A percentile compares a stretch with the other conserved stretches of the same genome.
Conservation (phyloP, 2,329 filamentous ascomycete genomes). For the Cryphonectria japonica region DNA sequence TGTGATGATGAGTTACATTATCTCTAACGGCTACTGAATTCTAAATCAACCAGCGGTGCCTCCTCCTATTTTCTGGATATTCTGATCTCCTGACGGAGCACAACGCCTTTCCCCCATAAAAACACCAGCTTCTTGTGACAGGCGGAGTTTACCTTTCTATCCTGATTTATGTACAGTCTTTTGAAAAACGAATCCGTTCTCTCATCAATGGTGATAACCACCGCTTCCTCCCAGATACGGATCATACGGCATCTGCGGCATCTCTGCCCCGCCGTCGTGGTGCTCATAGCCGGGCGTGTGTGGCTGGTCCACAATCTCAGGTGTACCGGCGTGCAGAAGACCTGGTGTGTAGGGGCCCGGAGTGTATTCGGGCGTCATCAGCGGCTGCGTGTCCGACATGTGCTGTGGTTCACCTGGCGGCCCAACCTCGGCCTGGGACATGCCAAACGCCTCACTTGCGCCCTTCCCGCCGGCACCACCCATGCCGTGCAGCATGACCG, state of each 20-base stretch:
- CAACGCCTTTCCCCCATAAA: neutral
- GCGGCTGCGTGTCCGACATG: neutral
- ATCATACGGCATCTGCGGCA: neutral
- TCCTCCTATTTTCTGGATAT: no score
- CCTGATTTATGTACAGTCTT: neutral
- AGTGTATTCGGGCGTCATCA: neutral
- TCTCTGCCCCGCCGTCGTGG: neutral
- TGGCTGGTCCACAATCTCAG: neutral
- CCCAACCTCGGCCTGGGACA: neutral
- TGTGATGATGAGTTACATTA: neutral
- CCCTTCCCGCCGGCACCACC: neutral
- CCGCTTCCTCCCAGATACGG: neutral
- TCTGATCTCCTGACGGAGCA: neutral
- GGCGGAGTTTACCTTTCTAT: neutral
- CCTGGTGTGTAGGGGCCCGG: neutral
- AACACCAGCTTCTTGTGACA: neutral
- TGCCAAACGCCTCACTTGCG: neutral
- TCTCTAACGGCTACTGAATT: neutral
- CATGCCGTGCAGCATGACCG: neutral
- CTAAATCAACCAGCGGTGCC: neutral
- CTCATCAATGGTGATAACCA: conserved; percentile 31
- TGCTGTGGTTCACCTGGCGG: neutral
- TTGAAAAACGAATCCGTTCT: conserved; percentile 35
- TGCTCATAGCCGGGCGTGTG: conserved; percentile 1
- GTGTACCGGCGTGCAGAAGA: neutral